phyloP scores from a whole-genome alignment of 1,284 basidiomycete genomes.

The Schizopora paradoxa region DNA sequence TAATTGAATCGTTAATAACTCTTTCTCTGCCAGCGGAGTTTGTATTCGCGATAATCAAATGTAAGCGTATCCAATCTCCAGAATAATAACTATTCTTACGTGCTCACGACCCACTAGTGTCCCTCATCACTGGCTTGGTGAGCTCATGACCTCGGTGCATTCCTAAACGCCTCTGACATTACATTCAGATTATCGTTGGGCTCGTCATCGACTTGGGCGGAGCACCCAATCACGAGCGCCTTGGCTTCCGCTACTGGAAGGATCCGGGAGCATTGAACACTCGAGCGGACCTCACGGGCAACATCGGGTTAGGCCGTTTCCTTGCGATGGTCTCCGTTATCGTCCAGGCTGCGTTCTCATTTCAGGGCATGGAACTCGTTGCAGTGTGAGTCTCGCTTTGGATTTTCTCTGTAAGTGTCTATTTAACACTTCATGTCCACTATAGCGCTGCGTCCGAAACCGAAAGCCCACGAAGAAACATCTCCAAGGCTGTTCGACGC shows the following conservation, averaged over 20 bases:
- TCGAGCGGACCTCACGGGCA: too few species aligned
- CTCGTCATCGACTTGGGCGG: conserved; percentile 57
- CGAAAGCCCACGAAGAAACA: conserved; percentile 53
- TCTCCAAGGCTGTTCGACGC: conserved; percentile 50
- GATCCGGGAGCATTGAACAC: conserved; percentile 24
- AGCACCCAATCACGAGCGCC: conserved; percentile 48
- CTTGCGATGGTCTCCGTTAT: conserved; percentile 57
- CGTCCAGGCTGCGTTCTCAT: conserved; percentile 46
- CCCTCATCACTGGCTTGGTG: too few species aligned
- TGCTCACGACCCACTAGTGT: too few species aligned
- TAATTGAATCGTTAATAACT: conserved; percentile 31
- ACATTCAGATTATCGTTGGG: conserved; percentile 44
- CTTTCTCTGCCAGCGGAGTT: too few species aligned
- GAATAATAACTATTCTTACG: too few species aligned
- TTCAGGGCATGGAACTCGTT: conserved; percentile 54
- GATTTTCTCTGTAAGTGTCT: too few species aligned
- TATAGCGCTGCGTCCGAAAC: too few species aligned
- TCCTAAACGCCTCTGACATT: conserved; percentile 29
- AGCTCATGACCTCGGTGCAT: neutral
- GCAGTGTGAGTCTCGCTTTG: conserved; percentile 39
- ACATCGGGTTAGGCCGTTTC: conserved; percentile 29
- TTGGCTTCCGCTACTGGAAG: conserved; percentile 51
- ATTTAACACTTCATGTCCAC: too few species aligned
- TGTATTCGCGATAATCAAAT: too few species aligned
- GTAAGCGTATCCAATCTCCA: too few species aligned